Conservation (phyloP, 2,329 filamentous ascomycete genomes). For the Didymella pinodella region DNA sequence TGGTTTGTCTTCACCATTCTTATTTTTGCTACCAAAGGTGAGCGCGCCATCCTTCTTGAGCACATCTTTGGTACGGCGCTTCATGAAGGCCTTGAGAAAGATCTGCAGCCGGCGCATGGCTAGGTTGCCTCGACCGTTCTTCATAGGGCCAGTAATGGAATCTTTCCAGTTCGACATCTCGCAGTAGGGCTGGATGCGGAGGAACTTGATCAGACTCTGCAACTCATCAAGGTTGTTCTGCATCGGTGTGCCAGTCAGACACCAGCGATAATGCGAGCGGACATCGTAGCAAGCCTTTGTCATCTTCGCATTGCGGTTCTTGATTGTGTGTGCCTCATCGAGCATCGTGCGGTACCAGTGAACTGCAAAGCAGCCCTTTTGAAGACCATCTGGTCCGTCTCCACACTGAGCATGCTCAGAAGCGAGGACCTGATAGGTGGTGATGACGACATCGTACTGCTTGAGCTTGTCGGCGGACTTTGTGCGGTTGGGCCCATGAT, state of each 20-base stretch:
- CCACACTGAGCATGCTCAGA: conserved; percentile 82
- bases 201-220: conserved; percentile 90
- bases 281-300: conserved; percentile 91
- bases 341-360: conserved; percentile 96
- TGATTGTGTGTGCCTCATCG: conserved; percentile 97
- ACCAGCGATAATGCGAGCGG: conserved; percentile 90
- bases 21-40: conserved; percentile 74
- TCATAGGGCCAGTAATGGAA: conserved; percentile 88
- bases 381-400: conserved; percentile 66
- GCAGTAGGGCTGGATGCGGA: conserved; percentile 90
- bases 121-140: conserved; percentile 85
- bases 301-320: conserved; percentile 95
- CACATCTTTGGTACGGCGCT: conserved; percentile 97
- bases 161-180: conserved; percentile 88
- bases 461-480: conserved; percentile 80
- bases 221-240: conserved; percentile 98
- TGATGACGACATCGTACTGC: conserved; percentile 93
- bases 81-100: conserved; percentile 93
- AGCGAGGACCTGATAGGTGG: conserved; percentile 93
- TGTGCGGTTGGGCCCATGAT: conserved; percentile 86
- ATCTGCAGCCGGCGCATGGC: conserved; percentile 87
- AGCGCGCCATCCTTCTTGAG: conserved; percentile 85
- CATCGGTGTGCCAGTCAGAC: conserved; percentile 94
- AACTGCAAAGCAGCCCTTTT: conserved; percentile 86
- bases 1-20: conserved; percentile 64